Base-by-base conservation (phyloP, 306 rosid genomes). In the Betula pendula region DNA sequence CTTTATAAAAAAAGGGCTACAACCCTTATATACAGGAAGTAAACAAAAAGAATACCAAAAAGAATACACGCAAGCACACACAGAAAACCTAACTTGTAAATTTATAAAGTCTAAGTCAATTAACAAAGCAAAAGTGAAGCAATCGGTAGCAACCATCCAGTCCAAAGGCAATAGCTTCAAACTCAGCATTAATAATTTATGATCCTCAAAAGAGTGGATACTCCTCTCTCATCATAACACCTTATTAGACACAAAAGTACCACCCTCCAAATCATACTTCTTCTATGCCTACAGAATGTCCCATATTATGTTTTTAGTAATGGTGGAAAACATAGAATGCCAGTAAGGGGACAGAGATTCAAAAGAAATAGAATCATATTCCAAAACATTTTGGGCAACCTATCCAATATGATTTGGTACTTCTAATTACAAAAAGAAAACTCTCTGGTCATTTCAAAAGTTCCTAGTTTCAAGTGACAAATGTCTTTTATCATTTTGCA, bases 71-170 rank as follows among this genome's bases (percentile, higher is more conserved):
- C 42, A 38, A 38, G 8, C 7, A 6, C 42, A 38, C 8, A 38
- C 42, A 38, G 42, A 10, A 22, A 22, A 15, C 27, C 20, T 59
- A 27, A 60, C 40, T 2, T 29, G 42, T 15, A 14, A 60, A 29
- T n/a, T 22, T 55, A n/a, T n/a, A 15, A 59, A 29, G 17, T 59
- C n/a, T 25, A 59, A 25, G 16, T 9, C 38, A 62, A 62, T 31
- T 38, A 38, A 31, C 4, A 0, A 13, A 25, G 40, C 3, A 31
- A 7, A 29, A 16, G 22, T 31, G 14, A 62, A 14, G 68, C 4
- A 62, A 62, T 33, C 44, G 33, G 68, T 62, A 62, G 68, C 68
- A 62, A 10, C 43, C 9, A 62, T 62, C 44, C 68, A 29, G 44
- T 31, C 44, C 44, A 62, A 31, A 62, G 17, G 68, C 12, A 31